Conservation (phyloP, 2,329 filamentous ascomycete genomes). For the Hymenoscyphus scutula region DNA sequence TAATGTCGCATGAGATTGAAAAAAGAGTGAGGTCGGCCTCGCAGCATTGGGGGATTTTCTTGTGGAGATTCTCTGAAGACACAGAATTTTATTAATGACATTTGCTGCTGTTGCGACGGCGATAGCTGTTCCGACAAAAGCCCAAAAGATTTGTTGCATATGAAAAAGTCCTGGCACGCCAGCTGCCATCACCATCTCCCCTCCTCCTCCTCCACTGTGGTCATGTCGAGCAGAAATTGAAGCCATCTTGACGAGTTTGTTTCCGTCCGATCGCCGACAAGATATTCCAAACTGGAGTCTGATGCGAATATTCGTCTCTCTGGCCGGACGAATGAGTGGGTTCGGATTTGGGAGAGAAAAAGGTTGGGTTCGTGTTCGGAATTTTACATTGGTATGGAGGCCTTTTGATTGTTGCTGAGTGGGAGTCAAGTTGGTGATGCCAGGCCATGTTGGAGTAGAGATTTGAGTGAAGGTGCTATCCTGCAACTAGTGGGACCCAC, state of each 20-base stretch:
- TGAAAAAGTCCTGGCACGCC: conserved; percentile 41
- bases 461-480: neutral
- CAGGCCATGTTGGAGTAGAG: neutral
- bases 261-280: neutral
- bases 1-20: conserved; percentile 48
- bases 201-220: conserved; percentile 14
- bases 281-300: neutral
- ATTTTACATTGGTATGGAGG: neutral
- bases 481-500: neutral
- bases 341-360: too few relatives aligned
- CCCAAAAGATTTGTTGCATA: conserved; percentile 48
- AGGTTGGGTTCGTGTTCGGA: neutral
- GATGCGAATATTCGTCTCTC: neutral
- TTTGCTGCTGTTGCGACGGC: conserved; percentile 45
- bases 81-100: conserved; percentile 46
- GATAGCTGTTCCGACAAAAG: conserved; percentile 44
- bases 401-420: neutral
- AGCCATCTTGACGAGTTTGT: conserved; percentile 16
- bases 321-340: neutral
- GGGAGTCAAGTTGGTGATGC: neutral
- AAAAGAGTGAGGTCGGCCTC: conserved; percentile 50
- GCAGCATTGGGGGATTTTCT: conserved; percentile 47
- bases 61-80: conserved; percentile 51
- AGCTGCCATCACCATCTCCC: conserved; percentile 38
- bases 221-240: conserved; percentile 22